Conservation (phyloP, 108 stramenopile species). For the Nannochloropsis oceanica region DNA sequence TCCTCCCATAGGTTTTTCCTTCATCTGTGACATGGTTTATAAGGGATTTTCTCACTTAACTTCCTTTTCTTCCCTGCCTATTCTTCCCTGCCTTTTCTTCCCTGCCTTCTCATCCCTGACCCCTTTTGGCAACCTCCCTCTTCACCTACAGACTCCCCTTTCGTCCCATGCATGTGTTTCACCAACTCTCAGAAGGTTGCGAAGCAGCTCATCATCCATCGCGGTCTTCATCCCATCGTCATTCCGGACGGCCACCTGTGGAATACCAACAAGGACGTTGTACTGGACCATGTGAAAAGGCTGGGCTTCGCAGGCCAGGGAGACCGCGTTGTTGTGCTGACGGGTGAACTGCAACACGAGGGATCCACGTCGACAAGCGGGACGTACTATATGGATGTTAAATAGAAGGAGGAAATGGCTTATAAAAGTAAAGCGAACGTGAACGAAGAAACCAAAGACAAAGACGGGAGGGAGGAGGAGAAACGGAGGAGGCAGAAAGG, state of each 20-base stretch:
- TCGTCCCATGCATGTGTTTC: neutral
- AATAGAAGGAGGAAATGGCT: neutral
- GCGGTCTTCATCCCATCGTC: constrained; percentile 11
- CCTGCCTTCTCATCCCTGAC: neutral
- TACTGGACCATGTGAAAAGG: neutral
- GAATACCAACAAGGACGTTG: neutral
- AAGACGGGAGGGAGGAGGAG: no score
- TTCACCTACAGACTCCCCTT: neutral
- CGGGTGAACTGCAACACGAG: neutral
- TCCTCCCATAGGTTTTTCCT: no score
- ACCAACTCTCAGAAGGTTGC: neutral
- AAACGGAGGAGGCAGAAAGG: no score
- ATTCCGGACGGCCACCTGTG: neutral
- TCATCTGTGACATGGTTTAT: no score
- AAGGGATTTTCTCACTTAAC: no score
- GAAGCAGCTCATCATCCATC: constrained; percentile 5
- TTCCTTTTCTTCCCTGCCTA: no score
- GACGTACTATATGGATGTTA: neutral
- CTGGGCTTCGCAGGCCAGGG: neutral
- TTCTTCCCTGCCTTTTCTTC: neutral
- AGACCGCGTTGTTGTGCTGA: neutral
- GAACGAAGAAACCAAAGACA: neutral
- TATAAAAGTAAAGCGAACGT: neutral
- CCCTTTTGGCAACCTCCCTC: neutral
- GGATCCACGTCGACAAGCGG: neutral